phyloP scores from a whole-genome alignment of 2,329 filamentous ascomycete species.

The Helotiales sp. region DNA sequence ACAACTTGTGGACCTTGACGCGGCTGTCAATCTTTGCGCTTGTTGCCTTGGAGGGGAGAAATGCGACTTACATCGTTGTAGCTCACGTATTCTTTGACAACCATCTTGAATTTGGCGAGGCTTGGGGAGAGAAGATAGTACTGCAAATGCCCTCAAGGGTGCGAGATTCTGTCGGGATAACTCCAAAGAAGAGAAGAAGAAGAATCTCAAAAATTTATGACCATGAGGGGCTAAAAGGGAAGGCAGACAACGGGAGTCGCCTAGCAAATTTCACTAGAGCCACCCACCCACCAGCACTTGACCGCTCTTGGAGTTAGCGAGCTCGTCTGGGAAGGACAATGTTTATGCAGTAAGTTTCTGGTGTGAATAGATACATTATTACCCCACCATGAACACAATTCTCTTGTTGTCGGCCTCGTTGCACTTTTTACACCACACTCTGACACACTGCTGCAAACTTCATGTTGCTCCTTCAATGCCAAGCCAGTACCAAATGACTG shows the following conservation, averaged over 20 bases:
- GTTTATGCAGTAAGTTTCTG: neutral
- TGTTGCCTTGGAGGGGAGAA: slow-evolving; percentile 20
- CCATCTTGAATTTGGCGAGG: slow-evolving; percentile 59
- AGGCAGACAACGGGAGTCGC: slow-evolving; percentile 32
- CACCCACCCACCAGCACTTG: neutral
- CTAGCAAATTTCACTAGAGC: slow-evolving; percentile 18
- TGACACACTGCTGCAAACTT: slow-evolving; percentile 1
- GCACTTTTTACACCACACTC: neutral
- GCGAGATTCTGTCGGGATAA: slow-evolving; percentile 21
- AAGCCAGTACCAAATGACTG: no score
- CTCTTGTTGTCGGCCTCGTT: slow-evolving; percentile 1
- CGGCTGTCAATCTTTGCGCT: slow-evolving; percentile 29
- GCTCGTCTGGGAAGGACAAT: neutral
- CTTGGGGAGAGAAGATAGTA: neutral
- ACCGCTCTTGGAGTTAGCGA: neutral
- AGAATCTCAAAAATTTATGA: slow-evolving; percentile 17
- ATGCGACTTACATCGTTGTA: slow-evolving; percentile 76
- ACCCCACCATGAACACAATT: slow-evolving; percentile 6
- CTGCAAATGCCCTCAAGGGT: slow-evolving; percentile 19
- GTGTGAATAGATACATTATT: neutral
- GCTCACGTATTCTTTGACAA: slow-evolving; percentile 86
- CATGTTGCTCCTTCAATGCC: neutral
- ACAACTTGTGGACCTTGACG: slow-evolving; percentile 90
- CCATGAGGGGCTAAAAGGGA: slow-evolving; percentile 12
- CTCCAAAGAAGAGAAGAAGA: slow-evolving; percentile 22